Evolutionary conservation across 2,329 filamentous ascomycete species (phyloP).

Genomic region (Arthrobotrys sinensis): DNA sequence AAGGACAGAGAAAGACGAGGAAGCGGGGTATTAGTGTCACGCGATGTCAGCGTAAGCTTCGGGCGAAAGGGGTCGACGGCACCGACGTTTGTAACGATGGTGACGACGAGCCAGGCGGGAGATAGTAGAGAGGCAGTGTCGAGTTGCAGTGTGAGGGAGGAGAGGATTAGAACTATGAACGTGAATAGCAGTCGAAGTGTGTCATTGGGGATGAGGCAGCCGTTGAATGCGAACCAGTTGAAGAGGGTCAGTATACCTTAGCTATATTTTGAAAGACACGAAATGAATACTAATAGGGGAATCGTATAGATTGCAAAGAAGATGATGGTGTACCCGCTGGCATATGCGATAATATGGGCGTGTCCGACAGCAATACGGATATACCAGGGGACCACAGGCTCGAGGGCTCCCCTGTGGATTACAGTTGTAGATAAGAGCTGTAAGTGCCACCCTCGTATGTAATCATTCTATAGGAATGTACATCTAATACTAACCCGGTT

Average conservation of each 20-base stretch:
- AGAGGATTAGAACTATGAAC: constrained; percentile 3
- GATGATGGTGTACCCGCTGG: constrained; percentile 69
- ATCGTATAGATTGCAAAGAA: constrained; percentile 67
- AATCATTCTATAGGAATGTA: not conserved
- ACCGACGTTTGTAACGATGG: constrained; percentile 17
- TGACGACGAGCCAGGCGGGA: constrained; percentile 31
- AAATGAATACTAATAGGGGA: not conserved
- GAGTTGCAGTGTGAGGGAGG: constrained; percentile 23
- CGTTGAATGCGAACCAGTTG: constrained; percentile 54
- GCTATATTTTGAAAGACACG: too few species aligned
- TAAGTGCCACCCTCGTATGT: constrained; percentile 8
- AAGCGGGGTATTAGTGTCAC: constrained; percentile 9
- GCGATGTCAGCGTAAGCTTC: constrained; percentile 26
- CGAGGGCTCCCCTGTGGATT: constrained; percentile 66
- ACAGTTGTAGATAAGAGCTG: constrained; percentile 67
- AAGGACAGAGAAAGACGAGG: constrained; percentile 13
- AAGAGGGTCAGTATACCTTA: constrained; percentile 62
- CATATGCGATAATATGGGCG: constrained; percentile 69
- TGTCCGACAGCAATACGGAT: constrained; percentile 68
- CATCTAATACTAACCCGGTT: not conserved
- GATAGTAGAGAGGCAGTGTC: constrained; percentile 32
- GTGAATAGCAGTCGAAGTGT: constrained; percentile 16
- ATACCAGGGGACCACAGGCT: constrained; percentile 67
- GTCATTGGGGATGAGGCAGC: constrained; percentile 45
- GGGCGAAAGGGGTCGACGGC: constrained; percentile 40